Base-by-base conservation (phyloP, 1,284 basidiomycete species). In the Sporisorium iseilematis-ciliati region DNA sequence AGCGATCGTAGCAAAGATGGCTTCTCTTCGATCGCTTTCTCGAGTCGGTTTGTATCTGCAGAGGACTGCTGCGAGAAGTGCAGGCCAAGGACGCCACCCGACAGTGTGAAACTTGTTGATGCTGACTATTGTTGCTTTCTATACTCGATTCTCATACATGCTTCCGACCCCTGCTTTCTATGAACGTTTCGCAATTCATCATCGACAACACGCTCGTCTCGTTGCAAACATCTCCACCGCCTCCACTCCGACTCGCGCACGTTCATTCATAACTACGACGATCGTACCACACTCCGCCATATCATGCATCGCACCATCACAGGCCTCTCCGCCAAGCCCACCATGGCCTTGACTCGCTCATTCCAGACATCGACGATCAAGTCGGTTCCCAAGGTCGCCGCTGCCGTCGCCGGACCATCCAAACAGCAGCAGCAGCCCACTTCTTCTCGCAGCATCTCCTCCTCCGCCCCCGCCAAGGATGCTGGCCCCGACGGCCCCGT, bases 401-500 rank as follows among this genome's bases (percentile, higher is more conserved):
- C 50, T 23, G 41, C 38, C 25, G 42, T 40, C 10, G 74, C 70
- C n/a, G 58, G 55, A 4, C 62, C 75, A 5, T 64, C 68, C 20
- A 56, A 56, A 43, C 54, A 56, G 42, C 54, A 45, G 25, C 51
- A 41, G 53, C 61, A 63, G 50, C 23, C 63, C 25, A 2, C 50
- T 48, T 40, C 46, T 48, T 60, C 49, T 16, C 72, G 59, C 29
- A 59, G 52, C 52, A 67, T 78, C 50, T 74, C 75, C 12, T 75
- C 72, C n/a, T 60, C 71, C 7, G 65, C 67, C 4, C 57, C 65
- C 8, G 55, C 56, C 51, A 54, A 61, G 42, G 65, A 75, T 45
- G 62, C 72, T 14, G 60, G 58, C 4, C 59, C 70, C 8, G 65
- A 75, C 25, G 78, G 79, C 12, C 78, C 85, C 33, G 85, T 80